These are phyloP conservation scores for Lotus japonicus DNA, from an alignment of 306 rosid genomes.

Conservation along the genomic window DNA sequence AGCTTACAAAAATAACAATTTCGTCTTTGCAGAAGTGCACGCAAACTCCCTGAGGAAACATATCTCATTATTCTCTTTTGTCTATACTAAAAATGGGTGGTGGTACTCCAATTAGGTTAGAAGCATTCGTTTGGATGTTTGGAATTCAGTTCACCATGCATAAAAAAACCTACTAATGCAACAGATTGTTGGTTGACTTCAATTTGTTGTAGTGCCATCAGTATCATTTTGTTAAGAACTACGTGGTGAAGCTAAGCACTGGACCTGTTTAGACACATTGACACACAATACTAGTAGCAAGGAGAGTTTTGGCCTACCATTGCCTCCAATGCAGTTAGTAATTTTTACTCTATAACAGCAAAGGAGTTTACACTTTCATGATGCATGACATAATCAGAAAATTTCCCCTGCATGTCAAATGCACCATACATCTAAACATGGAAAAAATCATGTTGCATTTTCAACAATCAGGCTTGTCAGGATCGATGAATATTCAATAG, in stretches of 20 bases:
- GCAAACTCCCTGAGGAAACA: too few relatives aligned
- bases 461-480: constrained; percentile 23
- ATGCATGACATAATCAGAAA: constrained; percentile 9
- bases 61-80: too few relatives aligned
- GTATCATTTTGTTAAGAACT: neutral
- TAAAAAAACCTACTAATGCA: too few relatives aligned
- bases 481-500: constrained; percentile 27
- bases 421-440: constrained; percentile 25
- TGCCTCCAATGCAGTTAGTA: constrained; percentile 14
- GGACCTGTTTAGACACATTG: neutral
- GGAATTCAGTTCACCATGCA: too few relatives aligned
- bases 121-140: too few relatives aligned
- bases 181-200: too few relatives aligned
- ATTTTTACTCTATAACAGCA: constrained; percentile 10
- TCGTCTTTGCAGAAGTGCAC: too few relatives aligned
- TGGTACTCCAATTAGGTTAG: too few relatives aligned
- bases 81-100: too few relatives aligned
- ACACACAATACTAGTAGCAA: constrained; percentile 33
- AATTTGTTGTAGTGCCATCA: neutral
- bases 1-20: too few relatives aligned
- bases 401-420: constrained; percentile 1
- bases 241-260: neutral
- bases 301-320: constrained; percentile 6
- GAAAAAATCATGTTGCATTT: constrained; percentile 37
- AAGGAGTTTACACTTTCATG: constrained; percentile 16